phyloP scores from a whole-genome alignment of 1,284 basidiomycete species.

The Melampsora americana region DNA sequence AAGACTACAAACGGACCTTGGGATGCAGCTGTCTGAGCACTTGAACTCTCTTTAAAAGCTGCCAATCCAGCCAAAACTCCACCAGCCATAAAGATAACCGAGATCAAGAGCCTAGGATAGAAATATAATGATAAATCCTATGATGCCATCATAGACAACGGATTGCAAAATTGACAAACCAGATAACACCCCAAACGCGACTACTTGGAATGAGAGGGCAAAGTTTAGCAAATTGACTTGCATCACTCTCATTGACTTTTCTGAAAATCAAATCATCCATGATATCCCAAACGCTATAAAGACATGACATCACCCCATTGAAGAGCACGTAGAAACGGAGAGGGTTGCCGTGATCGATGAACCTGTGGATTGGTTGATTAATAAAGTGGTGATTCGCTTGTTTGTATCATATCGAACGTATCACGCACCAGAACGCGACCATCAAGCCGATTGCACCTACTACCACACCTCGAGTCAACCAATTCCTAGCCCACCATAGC shows the following conservation, averaged over 20 bases:
- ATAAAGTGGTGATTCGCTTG: constrained; percentile 50
- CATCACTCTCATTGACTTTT: constrained; percentile 88
- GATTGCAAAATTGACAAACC: constrained; percentile 38
- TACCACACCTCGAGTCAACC: constrained; percentile 28
- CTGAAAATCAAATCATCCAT: constrained; percentile 80
- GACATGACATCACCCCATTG: constrained; percentile 88
- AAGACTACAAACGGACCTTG: constrained; percentile 56
- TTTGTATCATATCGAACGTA: constrained; percentile 19
- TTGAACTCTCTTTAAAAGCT: constrained; percentile 18
- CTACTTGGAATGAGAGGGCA: constrained; percentile 63
- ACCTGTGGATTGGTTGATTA: constrained; percentile 45
- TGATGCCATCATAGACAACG: neutral
- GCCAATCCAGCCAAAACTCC: constrained; percentile 66
- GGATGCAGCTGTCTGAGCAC: constrained; percentile 69
- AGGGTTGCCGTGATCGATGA: constrained; percentile 48
- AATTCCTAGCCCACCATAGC: constrained; percentile 42
- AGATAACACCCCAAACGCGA: constrained; percentile 55
- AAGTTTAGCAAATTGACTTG: constrained; percentile 78
- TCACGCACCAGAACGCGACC: constrained; percentile 24
- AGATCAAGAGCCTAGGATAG: constrained; percentile 79
- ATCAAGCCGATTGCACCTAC: constrained; percentile 34
- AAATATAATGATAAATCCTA: constrained; percentile 15
- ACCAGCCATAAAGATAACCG: constrained; percentile 73
- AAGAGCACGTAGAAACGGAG: constrained; percentile 71
- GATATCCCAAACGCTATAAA: constrained; percentile 64